These are phyloP conservation scores for Lactarius quietus DNA, from an alignment of 768 basidiomycete species.

Conservation along the genomic window DNA sequence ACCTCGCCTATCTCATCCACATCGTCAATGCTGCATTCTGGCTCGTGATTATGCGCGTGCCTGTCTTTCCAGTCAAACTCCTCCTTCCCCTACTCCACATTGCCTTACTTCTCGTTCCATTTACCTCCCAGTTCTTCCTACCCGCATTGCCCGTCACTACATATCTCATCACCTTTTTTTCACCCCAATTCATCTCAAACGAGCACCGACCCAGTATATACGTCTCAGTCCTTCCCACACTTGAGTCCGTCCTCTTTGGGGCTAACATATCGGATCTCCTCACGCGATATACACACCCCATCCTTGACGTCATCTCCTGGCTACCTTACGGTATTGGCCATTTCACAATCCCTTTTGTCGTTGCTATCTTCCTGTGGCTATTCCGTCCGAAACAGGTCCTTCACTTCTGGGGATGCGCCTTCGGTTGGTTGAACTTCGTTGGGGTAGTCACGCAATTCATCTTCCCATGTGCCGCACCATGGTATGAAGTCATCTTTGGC, in stretches of 20 bases:
- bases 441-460: conserved; percentile 88
- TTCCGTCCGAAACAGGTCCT: conserved; percentile 80
- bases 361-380: conserved; percentile 84
- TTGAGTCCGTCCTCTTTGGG: conserved; percentile 93
- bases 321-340: conserved; percentile 95
- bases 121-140: conserved; percentile 87
- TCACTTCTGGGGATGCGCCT: conserved; percentile 79
- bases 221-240: conserved; percentile 89
- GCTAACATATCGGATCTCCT: conserved; percentile 98
- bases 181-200: conserved; percentile 80
- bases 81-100: conserved; percentile 69
- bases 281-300: conserved; percentile 88
- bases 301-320: conserved; percentile 94
- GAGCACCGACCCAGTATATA: conserved; percentile 76
- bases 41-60: conserved; percentile 66
- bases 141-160: conserved; percentile 84
- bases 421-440: conserved; percentile 89
- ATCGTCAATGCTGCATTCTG: conserved; percentile 61
- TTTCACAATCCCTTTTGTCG: conserved; percentile 81
- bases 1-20: conserved; percentile 64
- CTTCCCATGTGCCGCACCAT: conserved; percentile 90
- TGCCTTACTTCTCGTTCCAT: conserved; percentile 69
- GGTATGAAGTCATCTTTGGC: conserved; percentile 98
- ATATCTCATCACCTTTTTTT: conserved; percentile 85
- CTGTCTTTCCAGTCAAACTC: conserved; percentile 71